Evolutionary conservation across 2,329 filamentous ascomycete genomes (phyloP), one percentile per base, ranked within the genome.

Genomic region (Colletotrichum plurivorum): DNA sequence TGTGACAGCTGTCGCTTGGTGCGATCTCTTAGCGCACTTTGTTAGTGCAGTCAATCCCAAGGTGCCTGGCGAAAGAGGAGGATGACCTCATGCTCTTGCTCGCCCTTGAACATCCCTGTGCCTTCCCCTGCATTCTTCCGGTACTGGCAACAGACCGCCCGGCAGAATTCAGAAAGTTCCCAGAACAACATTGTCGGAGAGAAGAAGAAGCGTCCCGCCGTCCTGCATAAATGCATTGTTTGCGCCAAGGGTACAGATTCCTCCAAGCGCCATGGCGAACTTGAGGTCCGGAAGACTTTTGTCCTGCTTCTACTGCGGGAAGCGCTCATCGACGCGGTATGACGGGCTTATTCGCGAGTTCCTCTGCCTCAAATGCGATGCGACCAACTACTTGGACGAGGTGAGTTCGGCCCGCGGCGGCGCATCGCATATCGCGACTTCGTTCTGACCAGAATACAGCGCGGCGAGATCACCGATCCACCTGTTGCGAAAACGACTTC

Each of bases 391-490:
- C 82, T 85, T 98, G 39, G 96, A 99, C 78, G 87, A 95, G 84
- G 94, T 96, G 82, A 69, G 84, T 69, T 31, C 43, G 20, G 16
- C 39, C 67, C 9, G 49, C 63, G 48, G n/a, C 46, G 10, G n/a
- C 54, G 43, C 16, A 16, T 54, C 22, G 31, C 22, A 27, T 3
- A 16, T 25, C 16, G 45, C 48, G 51, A 53, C 52, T 46, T 9
- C 0, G 16, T 15, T 25, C 12, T 36, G 25, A 43, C 58, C 20
- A n/a, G 4, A 36, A 39, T 68, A 3, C 75, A 96, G 93, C 89
- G 94, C 78, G 95, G 95, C 75, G 90, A 97, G 58, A 96, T 98
- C 73, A 92, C 93, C 64, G 95, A 99, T 79, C 94, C 95, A 27
- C 94, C 94, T 2, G 85, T 90, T 25, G 82, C 86, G 20, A 88